These are phyloP conservation scores for Penicillium frequentans DNA, from an alignment of 2,329 filamentous ascomycete species.

Conservation along the genomic window DNA sequence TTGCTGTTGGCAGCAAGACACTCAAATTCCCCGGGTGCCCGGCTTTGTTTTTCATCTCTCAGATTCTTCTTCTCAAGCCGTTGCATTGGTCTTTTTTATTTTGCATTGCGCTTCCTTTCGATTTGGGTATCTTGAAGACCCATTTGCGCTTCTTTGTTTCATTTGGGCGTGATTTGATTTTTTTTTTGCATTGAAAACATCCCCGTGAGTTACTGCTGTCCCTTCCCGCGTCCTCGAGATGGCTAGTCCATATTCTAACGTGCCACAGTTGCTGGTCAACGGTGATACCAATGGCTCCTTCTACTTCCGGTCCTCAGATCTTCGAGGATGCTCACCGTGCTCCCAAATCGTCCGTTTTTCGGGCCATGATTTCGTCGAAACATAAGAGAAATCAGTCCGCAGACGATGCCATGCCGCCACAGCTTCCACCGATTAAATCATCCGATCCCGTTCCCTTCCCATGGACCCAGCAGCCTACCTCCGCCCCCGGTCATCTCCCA, in stretches of 20 bases:
- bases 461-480: constrained; percentile 52
- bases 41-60: constrained; percentile 12
- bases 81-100: constrained; percentile 6
- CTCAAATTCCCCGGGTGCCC: constrained; percentile 32
- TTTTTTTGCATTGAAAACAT: constrained; percentile 10
- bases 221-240: constrained; percentile 10
- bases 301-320: constrained; percentile 31
- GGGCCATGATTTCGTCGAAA: constrained; percentile 54
- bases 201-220: constrained; percentile 21
- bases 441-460: constrained; percentile 41
- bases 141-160: constrained; percentile 4
- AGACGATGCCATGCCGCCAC: constrained; percentile 28
- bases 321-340: constrained; percentile 39
- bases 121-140: neutral
- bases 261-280: constrained; percentile 30
- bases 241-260: constrained; percentile 10
- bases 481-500: constrained; percentile 33
- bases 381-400: constrained; percentile 50
- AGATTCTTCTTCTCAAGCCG: neutral
- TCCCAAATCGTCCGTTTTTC: constrained; percentile 49
- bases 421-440: constrained; percentile 40
- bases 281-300: constrained; percentile 35
- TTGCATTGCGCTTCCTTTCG: constrained; percentile 11
- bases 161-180: constrained; percentile 3
- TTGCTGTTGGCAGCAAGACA: constrained; percentile 26